These are phyloP conservation scores for Geotrichum siamense DNA, from an alignment of 1,139 yeast species.

Conservation along the genomic window DNA sequence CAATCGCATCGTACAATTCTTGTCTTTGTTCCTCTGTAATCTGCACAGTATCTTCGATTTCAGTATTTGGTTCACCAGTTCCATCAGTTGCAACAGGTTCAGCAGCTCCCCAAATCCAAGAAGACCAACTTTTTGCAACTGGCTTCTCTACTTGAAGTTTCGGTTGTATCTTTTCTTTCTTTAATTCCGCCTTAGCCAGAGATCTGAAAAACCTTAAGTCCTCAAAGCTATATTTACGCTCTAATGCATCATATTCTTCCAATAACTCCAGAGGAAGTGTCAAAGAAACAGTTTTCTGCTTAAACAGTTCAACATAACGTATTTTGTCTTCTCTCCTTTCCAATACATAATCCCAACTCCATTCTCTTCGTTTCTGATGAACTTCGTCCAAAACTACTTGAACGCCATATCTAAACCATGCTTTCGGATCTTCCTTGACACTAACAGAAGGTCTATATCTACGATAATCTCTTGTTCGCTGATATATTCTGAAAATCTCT, in stretches of 20 bases:
- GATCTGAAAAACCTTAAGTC: conserved; percentile 82
- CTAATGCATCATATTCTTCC: conserved; percentile 45
- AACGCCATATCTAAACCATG: conserved; percentile 81
- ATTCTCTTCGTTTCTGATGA: conserved; percentile 67
- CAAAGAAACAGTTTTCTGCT: conserved; percentile 33
- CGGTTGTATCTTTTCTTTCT: conserved; percentile 43
- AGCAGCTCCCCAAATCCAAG: conserved; percentile 36
- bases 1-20: conserved; percentile 90
- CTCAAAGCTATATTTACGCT: conserved; percentile 57
- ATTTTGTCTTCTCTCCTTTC: conserved; percentile 66
- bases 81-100: conserved; percentile 1
- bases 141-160: conserved; percentile 17
- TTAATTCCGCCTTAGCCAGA: conserved; percentile 58
- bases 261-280: conserved; percentile 36
- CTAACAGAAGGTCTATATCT: conserved; percentile 58
- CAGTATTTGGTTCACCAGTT: conserved; percentile 13
- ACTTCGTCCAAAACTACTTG: conserved; percentile 67
- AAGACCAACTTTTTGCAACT: conserved; percentile 24
- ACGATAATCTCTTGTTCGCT: conserved; percentile 68
- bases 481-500: conserved; percentile 72
- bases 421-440: conserved; percentile 59
- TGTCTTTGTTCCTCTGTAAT: conserved; percentile 43
- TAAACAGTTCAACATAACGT: conserved; percentile 65
- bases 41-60: conserved; percentile 26
- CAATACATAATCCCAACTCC: conserved; percentile 85